Evolutionary conservation across 176 grass and related monocot species (phyloP), one percentile per base, ranked within the genome.

Genomic region (Aechmea fasciata): DNA sequence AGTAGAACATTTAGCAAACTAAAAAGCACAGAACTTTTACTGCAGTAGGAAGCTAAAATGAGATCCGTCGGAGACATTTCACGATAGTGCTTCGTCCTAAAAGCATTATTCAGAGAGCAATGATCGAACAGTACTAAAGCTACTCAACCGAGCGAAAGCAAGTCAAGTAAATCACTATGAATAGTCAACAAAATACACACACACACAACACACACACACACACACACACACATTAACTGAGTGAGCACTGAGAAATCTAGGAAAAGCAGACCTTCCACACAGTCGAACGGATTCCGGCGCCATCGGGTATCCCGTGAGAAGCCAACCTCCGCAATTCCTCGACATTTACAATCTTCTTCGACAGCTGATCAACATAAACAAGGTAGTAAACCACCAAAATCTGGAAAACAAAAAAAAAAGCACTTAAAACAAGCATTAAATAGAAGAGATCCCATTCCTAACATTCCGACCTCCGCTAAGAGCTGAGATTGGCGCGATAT

Each of bases 401-500:
- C 41, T 25, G 11, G 54, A 29, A 3, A 13, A n/a, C n/a, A n/a
- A n/a, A 18, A 63, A 9, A 23, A 47, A 61, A 29, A 22, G 2
- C 23, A 48, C 20, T 50, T 11, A 50, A 51, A n/a, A 53, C 15
- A 4, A 48, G 11, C 49, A 11, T 51, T 18, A 49, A 67, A 50
- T 11, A 68, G 13, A 57, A 49, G 9, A 13, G n/a, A 49, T n/a
- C 5, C 12, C 2, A 17, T 7, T 64, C 11, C 22, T 10, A 15
- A 4, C 2, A 41, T 7, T 41, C 49, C 63, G 17, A 91, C 88
- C 79, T 85, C 83, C 11, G 71, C 81, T 13, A 91, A 84, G n/a
- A 96, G 79, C 52, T 84, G 92, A 61, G 92, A 89, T 69, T 91
- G 88, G 49, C 81, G 83, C 24, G 92, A 87, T 33, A 96, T 83